A percentile compares a stretch with the other conserved stretches of the same genome.
phyloP scores from a whole-genome alignment of 768 basidiomycete genomes.

The Boletellus emodensis region DNA sequence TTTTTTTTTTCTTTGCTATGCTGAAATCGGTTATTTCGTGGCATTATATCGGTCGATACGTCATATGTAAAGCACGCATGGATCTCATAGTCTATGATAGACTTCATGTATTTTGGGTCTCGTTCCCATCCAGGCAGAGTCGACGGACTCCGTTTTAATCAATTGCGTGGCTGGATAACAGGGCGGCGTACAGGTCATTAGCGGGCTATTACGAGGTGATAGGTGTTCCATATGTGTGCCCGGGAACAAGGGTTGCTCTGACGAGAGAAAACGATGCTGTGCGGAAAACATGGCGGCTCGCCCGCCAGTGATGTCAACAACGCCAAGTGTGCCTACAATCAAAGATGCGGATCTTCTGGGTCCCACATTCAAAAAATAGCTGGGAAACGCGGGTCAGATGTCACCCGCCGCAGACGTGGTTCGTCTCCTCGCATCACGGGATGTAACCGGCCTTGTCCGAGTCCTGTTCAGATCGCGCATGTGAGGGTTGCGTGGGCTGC shows the following conservation, averaged over 20 bases:
- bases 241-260: slow-evolving; percentile 12
- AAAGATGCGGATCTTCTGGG: slow-evolving; percentile 4
- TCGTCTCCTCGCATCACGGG: slow-evolving; percentile 27
- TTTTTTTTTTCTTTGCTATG: neutral
- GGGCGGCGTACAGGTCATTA: slow-evolving; percentile 4
- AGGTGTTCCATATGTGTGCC: neutral
- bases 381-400: slow-evolving; percentile 17
- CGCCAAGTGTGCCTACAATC: slow-evolving; percentile 11
- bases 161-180: slow-evolving; percentile 9
- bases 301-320: slow-evolving; percentile 1
- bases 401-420: slow-evolving; percentile 32
- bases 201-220: slow-evolving; percentile 5
- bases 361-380: slow-evolving; percentile 10
- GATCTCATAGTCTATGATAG: slow-evolving; percentile 15
- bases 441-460: slow-evolving; percentile 19
- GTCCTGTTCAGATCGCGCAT: slow-evolving; percentile 21
- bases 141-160: neutral
- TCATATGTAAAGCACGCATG: slow-evolving; percentile 26
- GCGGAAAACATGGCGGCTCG: neutral
- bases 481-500: slow-evolving; percentile 18
- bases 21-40: slow-evolving; percentile 14
- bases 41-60: slow-evolving; percentile 18
- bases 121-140: slow-evolving; percentile 2
- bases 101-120: slow-evolving; percentile 17
- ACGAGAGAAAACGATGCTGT: slow-evolving; percentile 14